Base-by-base conservation (phyloP, 2,329 filamentous ascomycete species). In the Tolypocladium tropicale region DNA sequence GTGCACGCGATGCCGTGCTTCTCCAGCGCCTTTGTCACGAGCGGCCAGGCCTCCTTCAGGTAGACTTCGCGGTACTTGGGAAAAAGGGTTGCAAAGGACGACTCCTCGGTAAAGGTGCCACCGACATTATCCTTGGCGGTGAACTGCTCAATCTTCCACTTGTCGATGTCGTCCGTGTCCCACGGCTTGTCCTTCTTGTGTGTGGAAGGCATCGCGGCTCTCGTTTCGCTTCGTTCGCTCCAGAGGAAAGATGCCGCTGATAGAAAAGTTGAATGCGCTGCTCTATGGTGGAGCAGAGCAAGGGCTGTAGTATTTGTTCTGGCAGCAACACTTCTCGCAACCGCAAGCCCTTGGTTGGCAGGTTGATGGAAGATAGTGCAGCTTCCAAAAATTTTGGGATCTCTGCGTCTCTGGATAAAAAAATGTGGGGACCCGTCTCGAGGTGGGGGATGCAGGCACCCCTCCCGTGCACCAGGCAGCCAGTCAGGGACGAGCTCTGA, bases 31-130 rank as follows among this genome's bases (percentile, higher is more conserved):
- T 88, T 86, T 32, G 91, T 97, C 57, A 99, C 84, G 50, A 95
- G 81, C 3, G 93, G 90, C 94, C 94, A 99, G 64, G 88, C 87
- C 69, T 95, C 90, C 68, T 89, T 91, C 56, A 99, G 78, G 67
- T 97, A 96, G 53, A 90, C 82, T 79, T 99, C 94, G 67, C 94
- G 87, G 73, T 99, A 99, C 74, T 96, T 96, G 60, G 94, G 94
- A 69, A 97, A 97, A 7, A 97, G 77, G 0, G 84, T 87, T 62
- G 79, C 79, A 70, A 99, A 99, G 6, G 89, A 91, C 1, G 90
- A 96, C 76, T 97, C 94, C 72, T 99, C 93, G 54, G 86, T 81
- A 70, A 99, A 95, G 23, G 88, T 87, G 61, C 94, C 94, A 55
- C 83, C 90, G 34, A 76, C 74, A 73, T 97, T 97, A 75, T 97